phyloP scores from a whole-genome alignment of 2,329 filamentous ascomycete genomes.

The Penicillium sp. region DNA sequence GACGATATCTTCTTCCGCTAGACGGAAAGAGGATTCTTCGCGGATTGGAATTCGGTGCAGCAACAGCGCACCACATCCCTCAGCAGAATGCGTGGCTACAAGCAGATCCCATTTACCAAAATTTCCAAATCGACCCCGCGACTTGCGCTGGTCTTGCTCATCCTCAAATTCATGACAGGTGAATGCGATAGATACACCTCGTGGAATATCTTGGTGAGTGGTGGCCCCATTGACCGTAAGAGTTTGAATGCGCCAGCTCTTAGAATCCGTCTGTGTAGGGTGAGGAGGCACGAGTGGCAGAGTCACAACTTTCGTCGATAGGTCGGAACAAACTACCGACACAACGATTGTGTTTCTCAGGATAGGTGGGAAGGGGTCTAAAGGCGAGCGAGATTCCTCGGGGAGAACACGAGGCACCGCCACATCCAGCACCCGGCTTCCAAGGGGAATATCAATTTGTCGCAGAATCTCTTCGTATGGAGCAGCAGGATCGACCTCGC shows the following conservation, averaged over 20 bases:
- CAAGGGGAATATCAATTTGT: slow-evolving; percentile 56
- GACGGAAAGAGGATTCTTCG: slow-evolving; percentile 26
- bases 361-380: slow-evolving; percentile 48
- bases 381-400: slow-evolving; percentile 38
- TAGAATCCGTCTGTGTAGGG: slow-evolving; percentile 37
- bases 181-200: slow-evolving; percentile 55
- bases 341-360: slow-evolving; percentile 55
- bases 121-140: slow-evolving; percentile 28
- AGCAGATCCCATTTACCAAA: slow-evolving; percentile 44
- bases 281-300: slow-evolving; percentile 57
- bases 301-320: slow-evolving; percentile 55
- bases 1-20: slow-evolving; percentile 40
- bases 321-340: slow-evolving; percentile 57
- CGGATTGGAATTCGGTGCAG: slow-evolving; percentile 45
- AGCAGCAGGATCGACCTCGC: slow-evolving; percentile 56
- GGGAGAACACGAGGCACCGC: slow-evolving; percentile 50
- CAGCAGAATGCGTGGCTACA: slow-evolving; percentile 48
- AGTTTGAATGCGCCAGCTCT: slow-evolving; percentile 47
- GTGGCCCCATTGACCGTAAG: slow-evolving; percentile 48
- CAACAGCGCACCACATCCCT: slow-evolving; percentile 47
- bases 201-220: slow-evolving; percentile 53
- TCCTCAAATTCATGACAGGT: slow-evolving; percentile 43
- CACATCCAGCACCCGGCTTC: slow-evolving; percentile 54
- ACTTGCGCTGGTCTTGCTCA: slow-evolving; percentile 31
- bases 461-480: slow-evolving; percentile 57